These are phyloP conservation scores for Penicillium sp. DNA, from an alignment of 2,329 filamentous ascomycete genomes.

Conservation along the genomic window DNA sequence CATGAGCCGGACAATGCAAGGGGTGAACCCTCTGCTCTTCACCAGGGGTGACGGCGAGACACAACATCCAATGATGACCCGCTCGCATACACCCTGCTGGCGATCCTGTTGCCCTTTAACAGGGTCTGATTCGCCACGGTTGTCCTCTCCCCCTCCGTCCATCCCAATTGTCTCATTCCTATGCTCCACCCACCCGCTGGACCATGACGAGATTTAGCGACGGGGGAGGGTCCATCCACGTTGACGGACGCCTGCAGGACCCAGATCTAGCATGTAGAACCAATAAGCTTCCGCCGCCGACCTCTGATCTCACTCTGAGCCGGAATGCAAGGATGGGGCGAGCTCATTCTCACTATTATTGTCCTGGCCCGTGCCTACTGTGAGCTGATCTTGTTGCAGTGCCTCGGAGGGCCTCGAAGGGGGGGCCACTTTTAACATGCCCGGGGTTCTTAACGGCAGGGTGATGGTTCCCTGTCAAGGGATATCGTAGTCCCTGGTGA, in stretches of 20 bases:
- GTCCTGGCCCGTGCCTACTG: constrained; percentile 27
- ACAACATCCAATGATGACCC: constrained; percentile 30
- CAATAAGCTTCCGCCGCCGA: constrained; percentile 27
- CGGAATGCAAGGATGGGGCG: constrained; percentile 45
- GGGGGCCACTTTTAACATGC: constrained; percentile 19
- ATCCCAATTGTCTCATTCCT: constrained; percentile 39
- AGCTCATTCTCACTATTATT: constrained; percentile 31
- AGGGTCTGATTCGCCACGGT: constrained; percentile 28
- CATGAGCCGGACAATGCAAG: constrained; percentile 28
- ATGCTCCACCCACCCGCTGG: constrained; percentile 18
- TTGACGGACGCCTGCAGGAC: constrained; percentile 36
- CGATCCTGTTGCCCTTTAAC: constrained; percentile 33
- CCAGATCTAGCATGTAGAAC: constrained; percentile 22
- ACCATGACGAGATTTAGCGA: constrained; percentile 35
- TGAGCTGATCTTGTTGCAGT: constrained; percentile 21
- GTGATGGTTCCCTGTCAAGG: constrained; percentile 33
- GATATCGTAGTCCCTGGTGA: constrained; percentile 28
- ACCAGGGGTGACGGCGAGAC: constrained; percentile 25
- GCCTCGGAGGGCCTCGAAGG: constrained; percentile 35
- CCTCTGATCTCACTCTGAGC: constrained; percentile 30
- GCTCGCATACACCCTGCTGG: constrained; percentile 25
- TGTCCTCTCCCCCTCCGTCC: constrained; percentile 24
- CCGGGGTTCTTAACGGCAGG: constrained; percentile 23
- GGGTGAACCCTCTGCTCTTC: constrained; percentile 24
- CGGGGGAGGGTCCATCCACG: constrained; percentile 35